A percentile compares a stretch with the other conserved stretches of the same genome.
phyloP scores from a whole-genome alignment of 2,329 filamentous ascomycete genomes.

The Botrytis galanthina region DNA sequence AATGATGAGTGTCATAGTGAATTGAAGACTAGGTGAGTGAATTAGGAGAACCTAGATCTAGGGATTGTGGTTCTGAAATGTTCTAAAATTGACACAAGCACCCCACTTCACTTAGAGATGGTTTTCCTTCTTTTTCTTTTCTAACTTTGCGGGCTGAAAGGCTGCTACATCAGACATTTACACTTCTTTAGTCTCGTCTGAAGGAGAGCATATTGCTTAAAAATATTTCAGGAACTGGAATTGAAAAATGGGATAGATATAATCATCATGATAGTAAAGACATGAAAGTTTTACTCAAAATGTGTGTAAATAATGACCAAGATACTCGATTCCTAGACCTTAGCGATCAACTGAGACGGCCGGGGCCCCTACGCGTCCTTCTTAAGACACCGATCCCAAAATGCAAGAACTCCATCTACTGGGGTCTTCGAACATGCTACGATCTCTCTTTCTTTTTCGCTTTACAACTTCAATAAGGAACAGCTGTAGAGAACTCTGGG shows the following conservation, averaged over 20 bases:
- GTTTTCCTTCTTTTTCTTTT: rapidly evolving
- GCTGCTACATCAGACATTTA: background rate
- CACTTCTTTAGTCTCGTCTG: background rate
- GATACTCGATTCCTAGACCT: background rate
- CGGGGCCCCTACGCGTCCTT: background rate
- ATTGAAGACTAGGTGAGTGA: background rate
- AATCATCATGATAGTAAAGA: background rate
- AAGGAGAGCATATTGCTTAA: too few species aligned
- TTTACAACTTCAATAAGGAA: background rate
- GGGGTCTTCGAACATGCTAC: background rate
- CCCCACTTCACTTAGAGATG: background rate
- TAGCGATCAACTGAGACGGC: background rate
- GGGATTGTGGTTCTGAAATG: background rate
- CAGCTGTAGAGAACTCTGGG: rapidly evolving
- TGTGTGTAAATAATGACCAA: background rate
- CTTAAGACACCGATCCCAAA: background rate
- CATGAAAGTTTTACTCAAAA: background rate
- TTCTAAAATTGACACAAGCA: rapidly evolving
- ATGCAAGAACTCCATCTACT: background rate
- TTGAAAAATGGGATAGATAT: background rate
- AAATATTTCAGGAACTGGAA: background rate
- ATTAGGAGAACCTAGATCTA: background rate
- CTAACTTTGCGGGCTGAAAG: background rate
- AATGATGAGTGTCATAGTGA: background rate
- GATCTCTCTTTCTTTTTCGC: rapidly evolving